Evolutionary conservation across 2,329 filamentous ascomycete genomes (phyloP).

Genomic region (Talaromyces sp.): DNA sequence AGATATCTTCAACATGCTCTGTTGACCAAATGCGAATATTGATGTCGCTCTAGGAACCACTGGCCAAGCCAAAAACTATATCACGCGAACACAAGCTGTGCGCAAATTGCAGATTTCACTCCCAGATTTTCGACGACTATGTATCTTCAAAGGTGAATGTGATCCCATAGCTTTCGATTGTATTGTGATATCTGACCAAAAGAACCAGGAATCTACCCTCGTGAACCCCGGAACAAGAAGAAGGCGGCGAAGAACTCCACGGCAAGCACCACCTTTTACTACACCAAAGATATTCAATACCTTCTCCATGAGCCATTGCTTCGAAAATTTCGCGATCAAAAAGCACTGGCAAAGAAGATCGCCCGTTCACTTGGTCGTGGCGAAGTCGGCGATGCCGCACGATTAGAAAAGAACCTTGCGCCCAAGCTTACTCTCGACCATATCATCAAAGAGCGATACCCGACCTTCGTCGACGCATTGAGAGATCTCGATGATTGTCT

Average conservation of each 20-base stretch:
- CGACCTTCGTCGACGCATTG: conserved; percentile 90
- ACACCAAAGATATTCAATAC: conserved; percentile 96
- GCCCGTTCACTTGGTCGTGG: conserved; percentile 84
- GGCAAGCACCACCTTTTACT: conserved; percentile 85
- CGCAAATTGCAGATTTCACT: conserved; percentile 97
- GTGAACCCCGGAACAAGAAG: conserved; percentile 94
- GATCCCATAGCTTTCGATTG: not conserved
- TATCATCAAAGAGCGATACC: conserved; percentile 96
- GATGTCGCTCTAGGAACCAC: conserved; percentile 58
- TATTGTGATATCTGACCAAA: not conserved
- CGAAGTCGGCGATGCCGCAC: conserved; percentile 81
- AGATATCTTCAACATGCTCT: conserved; percentile 12
- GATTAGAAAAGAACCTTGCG: conserved; percentile 86
- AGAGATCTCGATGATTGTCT: conserved; percentile 94
- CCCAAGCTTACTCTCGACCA: conserved; percentile 90
- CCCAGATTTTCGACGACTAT: conserved; percentile 94
- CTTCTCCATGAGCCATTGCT: conserved; percentile 94
- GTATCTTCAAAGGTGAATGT: conserved; percentile 83
- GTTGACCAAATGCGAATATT: conserved; percentile 13
- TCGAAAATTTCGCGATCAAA: conserved; percentile 94
- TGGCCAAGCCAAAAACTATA: conserved; percentile 96
- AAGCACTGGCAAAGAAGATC: conserved; percentile 96
- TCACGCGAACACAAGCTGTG: conserved; percentile 93
- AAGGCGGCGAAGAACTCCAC: conserved; percentile 91
- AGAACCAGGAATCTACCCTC: conserved; percentile 77